phyloP scores from a whole-genome alignment of 2,329 filamentous ascomycete genomes.

The Colletotrichum acutatum region DNA sequence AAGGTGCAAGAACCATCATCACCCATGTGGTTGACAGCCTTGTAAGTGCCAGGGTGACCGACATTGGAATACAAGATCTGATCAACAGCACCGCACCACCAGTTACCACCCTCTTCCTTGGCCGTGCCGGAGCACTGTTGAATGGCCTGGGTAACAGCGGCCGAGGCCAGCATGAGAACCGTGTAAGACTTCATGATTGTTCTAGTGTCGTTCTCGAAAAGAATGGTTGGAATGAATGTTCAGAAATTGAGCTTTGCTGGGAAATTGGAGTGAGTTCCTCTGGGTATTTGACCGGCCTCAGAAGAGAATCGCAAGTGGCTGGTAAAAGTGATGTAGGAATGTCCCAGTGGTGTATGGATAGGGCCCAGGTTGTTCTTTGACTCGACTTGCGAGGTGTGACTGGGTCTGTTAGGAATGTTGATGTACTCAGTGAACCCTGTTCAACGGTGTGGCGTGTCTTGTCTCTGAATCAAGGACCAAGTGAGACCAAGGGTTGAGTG shows the following conservation, averaged over 20 bases:
- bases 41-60: constrained; percentile 69
- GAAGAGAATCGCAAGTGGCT: constrained; percentile 5
- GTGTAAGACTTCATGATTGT: constrained; percentile 45
- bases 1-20: constrained; percentile 64
- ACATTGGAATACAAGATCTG: constrained; percentile 74
- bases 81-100: constrained; percentile 72
- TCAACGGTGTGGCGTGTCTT: constrained; percentile 26
- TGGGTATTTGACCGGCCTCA: constrained; percentile 23
- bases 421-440: constrained; percentile 26
- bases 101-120: constrained; percentile 64
- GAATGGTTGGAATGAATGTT: constrained; percentile 14
- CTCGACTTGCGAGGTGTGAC: constrained; percentile 21
- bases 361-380: constrained; percentile 31
- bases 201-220: constrained; percentile 15
- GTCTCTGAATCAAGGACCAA: constrained; percentile 20
- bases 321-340: constrained; percentile 21
- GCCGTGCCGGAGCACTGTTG: constrained; percentile 50
- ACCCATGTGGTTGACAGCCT: constrained; percentile 72
- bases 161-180: constrained; percentile 42
- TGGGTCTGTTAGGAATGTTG: constrained; percentile 6
- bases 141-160: constrained; percentile 44
- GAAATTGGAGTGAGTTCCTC: constrained; percentile 7
- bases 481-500: constrained; percentile 10
- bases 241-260: constrained; percentile 7
- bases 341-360: neutral